phyloP scores from a whole-genome alignment of 1,284 basidiomycete genomes.

The Sparassis latifolia region DNA sequence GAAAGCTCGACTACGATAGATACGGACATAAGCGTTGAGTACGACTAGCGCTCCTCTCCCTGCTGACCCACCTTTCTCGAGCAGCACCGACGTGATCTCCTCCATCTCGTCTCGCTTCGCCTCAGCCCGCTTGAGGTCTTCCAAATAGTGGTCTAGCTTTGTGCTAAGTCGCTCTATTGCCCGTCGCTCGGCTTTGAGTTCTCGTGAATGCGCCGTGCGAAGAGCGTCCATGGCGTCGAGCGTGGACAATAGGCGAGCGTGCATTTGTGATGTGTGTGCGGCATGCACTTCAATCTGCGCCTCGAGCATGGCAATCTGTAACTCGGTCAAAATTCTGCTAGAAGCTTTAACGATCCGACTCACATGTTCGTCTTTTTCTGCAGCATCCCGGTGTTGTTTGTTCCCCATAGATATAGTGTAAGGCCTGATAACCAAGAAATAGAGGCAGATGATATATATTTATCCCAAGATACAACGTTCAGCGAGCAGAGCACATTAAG shows the following conservation, averaged over 20 bases:
- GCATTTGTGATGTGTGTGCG: conserved; percentile 39
- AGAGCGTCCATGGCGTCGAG: conserved; percentile 47
- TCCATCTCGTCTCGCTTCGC: conserved; percentile 46
- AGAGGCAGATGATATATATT: neutral
- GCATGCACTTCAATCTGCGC: conserved; percentile 33
- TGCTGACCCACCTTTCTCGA: conserved; percentile 47
- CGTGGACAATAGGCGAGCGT: conserved; percentile 40
- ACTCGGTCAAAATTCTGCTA: neutral
- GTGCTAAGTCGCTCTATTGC: conserved; percentile 31
- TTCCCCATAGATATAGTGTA: neutral
- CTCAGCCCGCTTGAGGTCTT: conserved; percentile 32
- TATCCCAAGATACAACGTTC: neutral
- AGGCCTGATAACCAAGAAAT: neutral
- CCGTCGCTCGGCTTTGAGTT: conserved; percentile 32
- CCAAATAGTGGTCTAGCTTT: conserved; percentile 31
- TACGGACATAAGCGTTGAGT: conserved; percentile 8
- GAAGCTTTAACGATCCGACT: neutral
- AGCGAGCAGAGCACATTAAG: neutral
- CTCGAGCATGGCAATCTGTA: conserved; percentile 33
- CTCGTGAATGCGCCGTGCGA: conserved; percentile 31
- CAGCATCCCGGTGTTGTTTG: neutral
- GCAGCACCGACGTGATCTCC: conserved; percentile 45
- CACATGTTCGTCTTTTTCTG: neutral
- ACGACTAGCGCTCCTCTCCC: neutral
- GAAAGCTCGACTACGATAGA: conserved; percentile 41